phyloP scores from a whole-genome alignment of 805 yeast genomes.

The Grigorovia humatica region DNA sequence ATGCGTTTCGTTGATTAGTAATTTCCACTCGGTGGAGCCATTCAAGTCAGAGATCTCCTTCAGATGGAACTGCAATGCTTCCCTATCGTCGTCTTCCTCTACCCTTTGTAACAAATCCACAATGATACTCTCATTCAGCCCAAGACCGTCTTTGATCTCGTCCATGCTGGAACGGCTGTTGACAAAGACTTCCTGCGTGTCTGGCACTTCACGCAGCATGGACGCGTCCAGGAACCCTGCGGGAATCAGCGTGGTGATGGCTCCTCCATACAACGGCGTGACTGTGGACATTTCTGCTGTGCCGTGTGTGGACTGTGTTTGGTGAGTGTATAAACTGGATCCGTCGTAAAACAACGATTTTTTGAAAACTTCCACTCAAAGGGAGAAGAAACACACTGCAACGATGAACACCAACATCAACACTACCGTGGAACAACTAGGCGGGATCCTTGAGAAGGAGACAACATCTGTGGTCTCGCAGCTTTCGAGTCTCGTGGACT shows the following conservation, averaged over 20 bases:
- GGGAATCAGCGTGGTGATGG: conserved; percentile 53
- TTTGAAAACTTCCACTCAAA: too few relatives aligned
- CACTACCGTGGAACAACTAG: too few relatives aligned
- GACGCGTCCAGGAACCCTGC: conserved; percentile 64
- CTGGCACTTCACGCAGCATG: conserved; percentile 72
- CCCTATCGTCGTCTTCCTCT: conserved; percentile 27
- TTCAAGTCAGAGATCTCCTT: conserved; percentile 42
- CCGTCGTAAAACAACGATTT: too few relatives aligned
- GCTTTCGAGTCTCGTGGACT: conserved; percentile 2
- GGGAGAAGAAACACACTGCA: too few relatives aligned
- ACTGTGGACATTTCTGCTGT: background rate
- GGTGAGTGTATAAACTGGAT: too few relatives aligned
- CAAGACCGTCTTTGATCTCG: conserved; percentile 29
- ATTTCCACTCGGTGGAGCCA: conserved; percentile 27
- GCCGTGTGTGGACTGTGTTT: too few relatives aligned
- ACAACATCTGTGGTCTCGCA: background rate
- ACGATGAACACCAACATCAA: too few relatives aligned
- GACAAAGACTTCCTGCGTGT: conserved; percentile 85
- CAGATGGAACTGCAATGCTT: conserved; percentile 44
- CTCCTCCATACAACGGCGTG: conserved; percentile 66
- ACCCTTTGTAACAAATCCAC: conserved; percentile 53
- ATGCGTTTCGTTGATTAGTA: conserved; percentile 15
- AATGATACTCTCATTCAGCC: conserved; percentile 46
- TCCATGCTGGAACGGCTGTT: conserved; percentile 26
- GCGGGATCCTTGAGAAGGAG: background rate